Evolutionary conservation across 306 rosid species (phyloP).

Genomic region (Alnus glutinosa): DNA sequence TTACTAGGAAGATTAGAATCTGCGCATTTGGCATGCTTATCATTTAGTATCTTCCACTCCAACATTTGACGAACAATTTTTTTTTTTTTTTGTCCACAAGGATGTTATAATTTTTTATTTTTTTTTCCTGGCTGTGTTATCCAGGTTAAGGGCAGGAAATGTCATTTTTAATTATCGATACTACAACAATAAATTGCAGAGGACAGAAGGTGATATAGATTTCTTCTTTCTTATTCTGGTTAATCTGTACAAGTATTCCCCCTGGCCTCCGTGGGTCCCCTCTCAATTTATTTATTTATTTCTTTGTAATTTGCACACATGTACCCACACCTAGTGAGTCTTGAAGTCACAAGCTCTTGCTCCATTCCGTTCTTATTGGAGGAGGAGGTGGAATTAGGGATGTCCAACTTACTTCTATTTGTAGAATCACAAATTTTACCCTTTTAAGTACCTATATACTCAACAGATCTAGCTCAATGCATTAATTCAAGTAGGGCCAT

Average conservation of each 20-base stretch:
- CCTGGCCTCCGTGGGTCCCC: too few species aligned
- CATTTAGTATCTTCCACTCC: background rate
- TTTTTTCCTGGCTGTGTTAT: slow-evolving; percentile 29
- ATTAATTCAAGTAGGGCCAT: too few species aligned
- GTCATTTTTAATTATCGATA: slow-evolving; percentile 76
- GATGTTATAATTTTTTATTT: background rate
- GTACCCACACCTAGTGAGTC: background rate
- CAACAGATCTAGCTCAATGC: too few species aligned
- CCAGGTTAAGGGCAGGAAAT: slow-evolving; percentile 79
- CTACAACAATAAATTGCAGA: slow-evolving; percentile 64
- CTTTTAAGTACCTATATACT: too few species aligned
- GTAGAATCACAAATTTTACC: too few species aligned
- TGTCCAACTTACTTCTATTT: too few species aligned
- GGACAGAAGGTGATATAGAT: slow-evolving; percentile 65
- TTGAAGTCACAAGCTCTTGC: background rate
- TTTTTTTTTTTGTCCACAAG: slow-evolving; percentile 1
- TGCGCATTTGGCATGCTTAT: background rate
- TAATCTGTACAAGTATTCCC: background rate
- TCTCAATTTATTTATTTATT: background rate
- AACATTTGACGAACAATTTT: background rate
- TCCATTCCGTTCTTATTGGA: background rate
- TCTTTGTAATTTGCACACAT: background rate
- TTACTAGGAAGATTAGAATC: background rate
- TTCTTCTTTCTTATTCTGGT: background rate
- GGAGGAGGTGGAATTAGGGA: background rate